Percentiles rank a stretch among this genome's conserved stretches.
These are phyloP conservation scores for Penicillium desertorum DNA, from an alignment of 495 filamentous ascomycete genomes.

Conservation along the genomic window DNA sequence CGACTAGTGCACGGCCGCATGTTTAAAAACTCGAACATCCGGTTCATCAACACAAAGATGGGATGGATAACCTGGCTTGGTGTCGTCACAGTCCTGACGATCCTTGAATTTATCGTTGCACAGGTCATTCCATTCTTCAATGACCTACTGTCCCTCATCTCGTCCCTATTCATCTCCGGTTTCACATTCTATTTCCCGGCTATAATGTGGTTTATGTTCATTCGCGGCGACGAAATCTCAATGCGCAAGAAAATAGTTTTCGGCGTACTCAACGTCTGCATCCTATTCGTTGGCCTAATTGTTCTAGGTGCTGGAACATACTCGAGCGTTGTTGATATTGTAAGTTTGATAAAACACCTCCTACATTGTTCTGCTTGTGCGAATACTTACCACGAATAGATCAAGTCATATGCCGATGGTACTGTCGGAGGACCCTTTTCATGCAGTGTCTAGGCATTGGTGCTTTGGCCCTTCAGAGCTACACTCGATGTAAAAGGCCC, in stretches of 20 bases:
- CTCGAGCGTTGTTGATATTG: slow-evolving; percentile 56
- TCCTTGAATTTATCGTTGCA: slow-evolving; percentile 65
- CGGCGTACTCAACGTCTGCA: slow-evolving; percentile 23
- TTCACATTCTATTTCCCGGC: slow-evolving; percentile 43
- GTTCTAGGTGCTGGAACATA: slow-evolving; percentile 58
- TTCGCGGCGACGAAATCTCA: slow-evolving; percentile 34
- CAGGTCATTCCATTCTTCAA: slow-evolving; percentile 69
- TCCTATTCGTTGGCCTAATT: slow-evolving; percentile 40
- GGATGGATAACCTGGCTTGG: slow-evolving; percentile 58
- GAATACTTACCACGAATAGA: too few relatives aligned
- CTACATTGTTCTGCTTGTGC: too few relatives aligned
- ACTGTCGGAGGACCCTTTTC: too few relatives aligned
- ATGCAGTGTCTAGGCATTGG: too few relatives aligned
- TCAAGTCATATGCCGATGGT: too few relatives aligned
- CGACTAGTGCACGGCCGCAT: slow-evolving; percentile 62
- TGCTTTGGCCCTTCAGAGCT: too few relatives aligned
- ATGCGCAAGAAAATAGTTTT: slow-evolving; percentile 35
- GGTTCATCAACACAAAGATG: slow-evolving; percentile 58
- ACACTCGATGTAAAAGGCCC: too few relatives aligned
- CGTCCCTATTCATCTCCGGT: slow-evolving; percentile 41
- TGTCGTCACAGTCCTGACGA: slow-evolving; percentile 52
- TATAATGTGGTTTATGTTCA: slow-evolving; percentile 62
- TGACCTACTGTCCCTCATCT: slow-evolving; percentile 57
- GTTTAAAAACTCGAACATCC: slow-evolving; percentile 53
- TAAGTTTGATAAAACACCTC: slow-evolving; percentile 34